Base-by-base conservation (phyloP, 495 filamentous ascomycete species). In the Neurospora sublineolata region DNA sequence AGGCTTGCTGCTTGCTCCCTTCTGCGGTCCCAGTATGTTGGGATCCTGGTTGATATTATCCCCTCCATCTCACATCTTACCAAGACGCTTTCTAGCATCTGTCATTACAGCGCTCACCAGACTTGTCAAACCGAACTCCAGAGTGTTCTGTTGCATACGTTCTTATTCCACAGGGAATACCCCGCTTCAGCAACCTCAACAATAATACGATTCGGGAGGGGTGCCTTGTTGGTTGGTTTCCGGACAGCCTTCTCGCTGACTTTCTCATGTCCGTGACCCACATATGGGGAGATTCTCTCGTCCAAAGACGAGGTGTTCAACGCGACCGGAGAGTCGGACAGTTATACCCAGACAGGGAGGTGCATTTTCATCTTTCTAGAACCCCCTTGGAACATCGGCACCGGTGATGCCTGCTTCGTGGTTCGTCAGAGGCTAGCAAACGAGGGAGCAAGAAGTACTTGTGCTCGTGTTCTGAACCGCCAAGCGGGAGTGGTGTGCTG, bases 401-500 rank as follows among this genome's bases (percentile, higher is more conserved):
- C 27, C 14, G 18, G 14, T 64, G 52, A 64, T 30, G 52, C 52
- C 14, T 33, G 52, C 52, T 33, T 64, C 27, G 52, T 64, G 14
- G 52, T 33, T 64, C 52, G 27, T 64, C 52, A 64, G 52, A 64
- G 41, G 23, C 36, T 37, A 69, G 18, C 11, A 38, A 39, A 27
- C 67, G 46, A 41, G 41, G 58, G 23, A 67, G 60, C 23, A 37
- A 33, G 37, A 67, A 68, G 36, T 68, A 69, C 68, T 37, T 60
- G 71, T 69, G 68, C 41, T 42, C 64, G 60, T 72, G 70, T 69
- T 69, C 39, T 67, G 70, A 71, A 71, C 52, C 52, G 70, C 39
- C 52, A 67, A 38, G 64, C 36, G 37, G 46, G 52, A 71, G 52
- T 71, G 52, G 18, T 38, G 23, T 71, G 36, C 70, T 30, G 46